phyloP scores from a whole-genome alignment of 805 yeast species.

The Sugiyamaella marilandica region DNA sequence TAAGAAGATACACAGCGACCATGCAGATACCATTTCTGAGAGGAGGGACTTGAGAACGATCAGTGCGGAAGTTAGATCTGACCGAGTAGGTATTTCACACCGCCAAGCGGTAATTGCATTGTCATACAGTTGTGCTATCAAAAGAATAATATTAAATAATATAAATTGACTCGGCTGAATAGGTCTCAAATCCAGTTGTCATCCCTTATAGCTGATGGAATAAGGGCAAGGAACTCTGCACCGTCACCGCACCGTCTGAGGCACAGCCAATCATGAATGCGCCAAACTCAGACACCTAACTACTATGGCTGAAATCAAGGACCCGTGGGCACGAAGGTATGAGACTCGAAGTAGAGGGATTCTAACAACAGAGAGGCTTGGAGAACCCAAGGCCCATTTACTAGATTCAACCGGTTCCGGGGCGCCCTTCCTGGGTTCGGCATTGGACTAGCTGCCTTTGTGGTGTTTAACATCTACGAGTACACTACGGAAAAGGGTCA shows the following conservation, averaged over 20 bases:
- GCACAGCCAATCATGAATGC: background rate
- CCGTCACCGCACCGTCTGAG: background rate
- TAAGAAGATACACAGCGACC: too few relatives aligned
- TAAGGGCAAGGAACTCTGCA: too few relatives aligned
- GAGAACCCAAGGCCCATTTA: slow-evolving; percentile 82
- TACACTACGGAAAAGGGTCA: slow-evolving; percentile 23
- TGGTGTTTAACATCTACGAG: slow-evolving; percentile 59
- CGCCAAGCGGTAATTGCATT: too few relatives aligned
- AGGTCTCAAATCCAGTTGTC: too few relatives aligned
- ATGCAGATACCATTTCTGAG: too few relatives aligned
- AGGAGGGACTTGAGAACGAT: too few relatives aligned
- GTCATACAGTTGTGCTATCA: too few relatives aligned
- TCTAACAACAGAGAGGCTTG: slow-evolving; percentile 66
- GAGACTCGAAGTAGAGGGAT: slow-evolving; percentile 19
- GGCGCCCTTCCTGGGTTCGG: slow-evolving; percentile 79
- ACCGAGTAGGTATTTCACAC: too few relatives aligned
- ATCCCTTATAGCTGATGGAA: too few relatives aligned
- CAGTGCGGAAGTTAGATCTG: too few relatives aligned
- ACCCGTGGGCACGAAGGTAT: slow-evolving; percentile 49
- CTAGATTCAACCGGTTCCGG: slow-evolving; percentile 61
- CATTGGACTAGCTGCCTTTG: slow-evolving; percentile 70
- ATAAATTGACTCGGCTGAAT: too few relatives aligned
- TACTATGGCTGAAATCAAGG: slow-evolving; percentile 30
- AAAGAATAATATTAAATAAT: too few relatives aligned
- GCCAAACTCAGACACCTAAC: background rate